A percentile compares a stretch with the other conserved stretches of the same genome.
Conservation (phyloP, 2,329 filamentous ascomycete species). For the Botrytis squamosa region DNA sequence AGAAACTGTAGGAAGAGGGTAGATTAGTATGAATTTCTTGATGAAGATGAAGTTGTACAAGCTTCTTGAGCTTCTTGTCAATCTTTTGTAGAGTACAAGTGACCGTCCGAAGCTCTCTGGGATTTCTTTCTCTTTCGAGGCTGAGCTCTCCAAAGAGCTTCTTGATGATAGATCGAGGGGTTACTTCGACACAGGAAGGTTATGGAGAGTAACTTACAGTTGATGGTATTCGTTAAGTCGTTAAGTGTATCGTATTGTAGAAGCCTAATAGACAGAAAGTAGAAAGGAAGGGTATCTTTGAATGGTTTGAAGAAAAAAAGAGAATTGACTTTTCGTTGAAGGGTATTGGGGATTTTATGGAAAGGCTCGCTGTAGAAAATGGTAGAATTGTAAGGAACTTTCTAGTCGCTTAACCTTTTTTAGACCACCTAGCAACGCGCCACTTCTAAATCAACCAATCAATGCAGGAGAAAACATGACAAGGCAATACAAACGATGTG, state of each 20-base stretch:
- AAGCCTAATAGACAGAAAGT: constrained; percentile 17
- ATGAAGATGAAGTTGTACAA: neutral
- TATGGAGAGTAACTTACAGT: constrained; percentile 14
- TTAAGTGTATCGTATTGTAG: constrained; percentile 14
- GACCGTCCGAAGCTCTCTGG: neutral
- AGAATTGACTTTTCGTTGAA: constrained; percentile 15
- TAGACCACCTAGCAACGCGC: constrained; percentile 7
- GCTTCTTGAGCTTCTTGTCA: neutral
- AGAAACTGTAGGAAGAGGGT: neutral
- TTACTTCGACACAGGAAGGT: neutral
- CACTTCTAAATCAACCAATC: constrained; percentile 7
- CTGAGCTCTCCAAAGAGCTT: neutral
- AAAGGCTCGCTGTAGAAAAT: constrained; percentile 22
- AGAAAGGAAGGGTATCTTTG: constrained; percentile 22
- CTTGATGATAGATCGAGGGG: neutral
- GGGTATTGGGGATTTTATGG: constrained; percentile 18
- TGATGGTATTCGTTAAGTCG: constrained; percentile 20
- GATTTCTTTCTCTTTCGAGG: neutral
- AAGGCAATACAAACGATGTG: constrained; percentile 5
- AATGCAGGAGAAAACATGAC: neutral
- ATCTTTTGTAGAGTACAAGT: too few species aligned
- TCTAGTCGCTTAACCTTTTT: constrained; percentile 12
- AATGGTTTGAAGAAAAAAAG: constrained; percentile 15
- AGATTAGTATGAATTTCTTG: neutral
- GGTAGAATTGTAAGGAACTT: constrained; percentile 22